Percentiles rank a stretch among this genome's conserved stretches.
phyloP scores from a whole-genome alignment of 495 filamentous ascomycete species.

The Penicillium maclennaniae region DNA sequence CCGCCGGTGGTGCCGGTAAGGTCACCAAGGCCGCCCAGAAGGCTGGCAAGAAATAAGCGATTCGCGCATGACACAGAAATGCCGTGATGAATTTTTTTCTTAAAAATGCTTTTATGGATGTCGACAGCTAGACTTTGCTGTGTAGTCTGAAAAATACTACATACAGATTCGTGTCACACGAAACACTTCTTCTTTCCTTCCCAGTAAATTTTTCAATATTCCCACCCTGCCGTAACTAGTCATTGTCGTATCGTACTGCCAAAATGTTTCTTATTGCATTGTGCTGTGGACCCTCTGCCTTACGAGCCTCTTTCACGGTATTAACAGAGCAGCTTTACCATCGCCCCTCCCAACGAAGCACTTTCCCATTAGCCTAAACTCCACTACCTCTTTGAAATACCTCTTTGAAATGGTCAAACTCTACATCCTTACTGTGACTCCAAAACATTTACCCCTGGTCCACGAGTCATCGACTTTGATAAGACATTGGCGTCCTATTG shows the following conservation, averaged over 20 bases:
- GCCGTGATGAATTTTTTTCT: slow-evolving; percentile 33
- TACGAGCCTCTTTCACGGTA: no score
- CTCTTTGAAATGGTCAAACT: no score
- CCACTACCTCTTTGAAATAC: no score
- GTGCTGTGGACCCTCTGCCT: no score
- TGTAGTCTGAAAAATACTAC: slow-evolving; percentile 25
- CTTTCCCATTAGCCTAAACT: no score
- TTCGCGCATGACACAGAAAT: slow-evolving; percentile 29
- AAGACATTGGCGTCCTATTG: neutral
- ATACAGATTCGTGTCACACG: slow-evolving; percentile 23
- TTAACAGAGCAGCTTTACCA: no score
- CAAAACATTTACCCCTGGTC: neutral
- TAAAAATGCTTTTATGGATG: slow-evolving; percentile 29
- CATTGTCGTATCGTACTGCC: no score
- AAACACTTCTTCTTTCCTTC: slow-evolving; percentile 4
- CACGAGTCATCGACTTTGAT: neutral
- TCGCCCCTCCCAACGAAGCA: no score
- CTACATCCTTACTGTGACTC: no score
- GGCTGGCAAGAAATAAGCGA: slow-evolving; percentile 63
- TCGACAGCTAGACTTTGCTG: slow-evolving; percentile 27
- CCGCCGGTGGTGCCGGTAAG: slow-evolving; percentile 61
- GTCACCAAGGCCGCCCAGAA: slow-evolving; percentile 73
- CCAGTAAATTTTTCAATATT: neutral
- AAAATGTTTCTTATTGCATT: neutral
- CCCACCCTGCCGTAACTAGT: no score